phyloP scores from a whole-genome alignment of 805 yeast genomes.

The Wickerhamiella allomyrinae region DNA sequence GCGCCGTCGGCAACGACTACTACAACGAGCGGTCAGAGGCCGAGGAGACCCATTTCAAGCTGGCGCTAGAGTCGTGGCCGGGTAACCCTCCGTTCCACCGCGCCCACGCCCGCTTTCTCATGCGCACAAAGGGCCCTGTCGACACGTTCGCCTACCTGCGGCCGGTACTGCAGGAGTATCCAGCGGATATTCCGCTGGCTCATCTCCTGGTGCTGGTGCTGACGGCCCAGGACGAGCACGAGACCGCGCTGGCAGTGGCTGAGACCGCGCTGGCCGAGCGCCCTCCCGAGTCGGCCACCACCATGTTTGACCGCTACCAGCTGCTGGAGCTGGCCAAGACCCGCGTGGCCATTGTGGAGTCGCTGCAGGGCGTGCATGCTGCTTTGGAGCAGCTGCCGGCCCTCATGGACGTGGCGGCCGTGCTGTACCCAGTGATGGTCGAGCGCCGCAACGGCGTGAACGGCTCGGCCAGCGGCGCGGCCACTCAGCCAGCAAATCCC shows the following conservation, averaged over 20 bases:
- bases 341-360: conserved; percentile 54
- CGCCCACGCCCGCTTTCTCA: conserved; percentile 22
- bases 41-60: conserved; percentile 14
- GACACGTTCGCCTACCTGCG: conserved; percentile 18
- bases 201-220: conserved; percentile 51
- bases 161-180: conserved; percentile 24
- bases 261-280: conserved; percentile 37
- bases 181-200: conserved; percentile 48
- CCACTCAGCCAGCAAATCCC: no score
- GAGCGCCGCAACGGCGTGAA: background rate
- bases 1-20: conserved; percentile 10
- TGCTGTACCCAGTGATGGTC: conserved; percentile 24
- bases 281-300: conserved; percentile 12
- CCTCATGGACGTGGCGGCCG: conserved; percentile 44
- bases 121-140: conserved; percentile 13
- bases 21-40: conserved; percentile 7
- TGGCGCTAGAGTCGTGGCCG: conserved; percentile 8
- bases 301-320: conserved; percentile 29
- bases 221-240: conserved; percentile 44
- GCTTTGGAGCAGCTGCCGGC: conserved; percentile 55
- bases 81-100: conserved; percentile 11
- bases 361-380: conserved; percentile 40
- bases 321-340: conserved; percentile 55
- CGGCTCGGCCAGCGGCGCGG: no score
- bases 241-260: conserved; percentile 42